A percentile compares a stretch with the other conserved stretches of the same genome.
Evolutionary conservation across 176 grass and related monocot genomes (phyloP).

Genomic region (Bothriochloa decipiens): DNA sequence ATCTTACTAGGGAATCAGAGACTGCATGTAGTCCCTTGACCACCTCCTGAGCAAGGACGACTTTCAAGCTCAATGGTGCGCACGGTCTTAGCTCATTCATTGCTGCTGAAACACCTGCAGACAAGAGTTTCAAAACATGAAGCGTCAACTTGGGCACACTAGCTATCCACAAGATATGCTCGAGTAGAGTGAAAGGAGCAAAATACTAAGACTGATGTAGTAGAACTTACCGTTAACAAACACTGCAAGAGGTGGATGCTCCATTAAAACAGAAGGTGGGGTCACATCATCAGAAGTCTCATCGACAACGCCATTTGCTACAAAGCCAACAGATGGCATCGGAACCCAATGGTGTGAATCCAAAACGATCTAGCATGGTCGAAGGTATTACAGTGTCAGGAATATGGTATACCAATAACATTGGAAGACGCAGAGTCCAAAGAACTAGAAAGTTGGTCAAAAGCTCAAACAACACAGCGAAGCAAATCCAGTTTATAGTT

Average conservation of each 20-base stretch:
- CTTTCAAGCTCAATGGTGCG: slow-evolving; percentile 83
- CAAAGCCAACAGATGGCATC: slow-evolving; percentile 97
- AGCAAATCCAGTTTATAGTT: slow-evolving; percentile 5
- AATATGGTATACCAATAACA: not conserved
- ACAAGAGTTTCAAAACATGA: slow-evolving; percentile 14
- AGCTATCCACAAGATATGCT: slow-evolving; percentile 11
- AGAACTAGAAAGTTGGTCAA: not conserved
- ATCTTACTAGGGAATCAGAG: slow-evolving; percentile 91
- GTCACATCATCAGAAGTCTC: slow-evolving; percentile 78
- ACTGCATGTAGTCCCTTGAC: slow-evolving; percentile 82
- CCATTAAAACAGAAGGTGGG: slow-evolving; percentile 96
- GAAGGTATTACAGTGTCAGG: slow-evolving; percentile 15
- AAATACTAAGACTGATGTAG: slow-evolving; percentile 13
- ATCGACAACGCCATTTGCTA: slow-evolving; percentile 82
- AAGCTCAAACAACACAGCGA: not conserved
- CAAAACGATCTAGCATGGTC: slow-evolving; percentile 68
- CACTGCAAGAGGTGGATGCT: slow-evolving; percentile 92
- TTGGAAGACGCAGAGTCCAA: not conserved
- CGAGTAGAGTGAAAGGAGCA: not conserved
- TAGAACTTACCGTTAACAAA: slow-evolving; percentile 89
- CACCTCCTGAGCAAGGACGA: slow-evolving; percentile 82
- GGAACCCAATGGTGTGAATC: slow-evolving; percentile 97
- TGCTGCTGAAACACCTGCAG: slow-evolving; percentile 86
- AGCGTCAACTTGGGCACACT: slow-evolving; percentile 12
- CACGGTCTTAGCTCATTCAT: slow-evolving; percentile 97